A percentile compares a stretch with the other conserved stretches of the same genome.
Conservation (phyloP, 2,329 filamentous ascomycete species). For the Helminthosporium solani region DNA sequence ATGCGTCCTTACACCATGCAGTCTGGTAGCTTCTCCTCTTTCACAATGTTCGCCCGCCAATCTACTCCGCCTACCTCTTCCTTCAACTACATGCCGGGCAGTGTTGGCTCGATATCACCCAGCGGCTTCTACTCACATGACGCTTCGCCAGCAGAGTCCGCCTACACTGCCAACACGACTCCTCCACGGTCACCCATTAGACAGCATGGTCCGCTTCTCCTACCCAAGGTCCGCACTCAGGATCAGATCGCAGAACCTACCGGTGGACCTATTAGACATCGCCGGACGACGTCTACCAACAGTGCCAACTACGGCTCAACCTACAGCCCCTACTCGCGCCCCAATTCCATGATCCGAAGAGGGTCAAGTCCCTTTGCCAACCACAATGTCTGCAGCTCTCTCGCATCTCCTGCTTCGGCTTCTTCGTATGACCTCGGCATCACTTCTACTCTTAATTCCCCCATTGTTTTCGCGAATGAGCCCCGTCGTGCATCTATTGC, state of each 20-base stretch:
- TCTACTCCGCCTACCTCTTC: slow-evolving; percentile 47
- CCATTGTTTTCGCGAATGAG: slow-evolving; percentile 53
- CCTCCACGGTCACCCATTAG: slow-evolving; percentile 71
- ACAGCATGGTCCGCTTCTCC: slow-evolving; percentile 74
- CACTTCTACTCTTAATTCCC: slow-evolving; percentile 61
- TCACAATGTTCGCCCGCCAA: slow-evolving; percentile 47
- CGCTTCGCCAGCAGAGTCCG: slow-evolving; percentile 65
- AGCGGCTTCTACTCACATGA: slow-evolving; percentile 64
- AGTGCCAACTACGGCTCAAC: slow-evolving; percentile 39
- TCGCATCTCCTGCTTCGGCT: slow-evolving; percentile 49
- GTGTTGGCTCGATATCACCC: slow-evolving; percentile 54
- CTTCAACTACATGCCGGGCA: slow-evolving; percentile 42
- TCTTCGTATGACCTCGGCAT: slow-evolving; percentile 43
- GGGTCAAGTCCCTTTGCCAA: slow-evolving; percentile 48
- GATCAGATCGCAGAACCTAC: slow-evolving; percentile 72
- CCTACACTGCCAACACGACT: slow-evolving; percentile 67
- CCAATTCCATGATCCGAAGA: slow-evolving; percentile 48
- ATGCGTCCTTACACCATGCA: slow-evolving; percentile 18
- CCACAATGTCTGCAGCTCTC: slow-evolving; percentile 35
- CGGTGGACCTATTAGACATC: slow-evolving; percentile 57
- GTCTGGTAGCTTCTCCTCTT: slow-evolving; percentile 40
- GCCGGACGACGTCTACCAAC: slow-evolving; percentile 55
- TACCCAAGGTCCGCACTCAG: slow-evolving; percentile 83
- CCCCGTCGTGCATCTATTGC: slow-evolving; percentile 40
- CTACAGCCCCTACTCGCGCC: slow-evolving; percentile 54